Conservation (phyloP, 495 filamentous ascomycete species). For the Neurospora sp. region DNA sequence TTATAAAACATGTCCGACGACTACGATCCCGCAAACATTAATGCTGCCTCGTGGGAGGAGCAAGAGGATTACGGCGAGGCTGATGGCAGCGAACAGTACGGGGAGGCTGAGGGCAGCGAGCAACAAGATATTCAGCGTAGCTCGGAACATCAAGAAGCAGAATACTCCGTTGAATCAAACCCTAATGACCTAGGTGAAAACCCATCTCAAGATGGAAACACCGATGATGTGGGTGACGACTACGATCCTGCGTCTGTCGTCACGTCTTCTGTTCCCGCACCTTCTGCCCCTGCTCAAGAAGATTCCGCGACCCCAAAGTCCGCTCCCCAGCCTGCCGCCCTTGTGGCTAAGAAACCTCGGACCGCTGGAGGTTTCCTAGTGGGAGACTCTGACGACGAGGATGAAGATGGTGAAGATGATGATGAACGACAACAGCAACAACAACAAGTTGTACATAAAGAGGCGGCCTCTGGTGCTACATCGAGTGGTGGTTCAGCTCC, state of each 20-base stretch:
- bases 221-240: constrained; percentile 35
- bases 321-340: constrained; percentile 18
- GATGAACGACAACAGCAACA: not conserved
- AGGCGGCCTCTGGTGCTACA: constrained; percentile 14
- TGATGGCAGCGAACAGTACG: constrained; percentile 31
- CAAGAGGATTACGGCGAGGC: constrained; percentile 43
- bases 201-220: constrained; percentile 25
- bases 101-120: constrained; percentile 21
- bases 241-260: constrained; percentile 42
- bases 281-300: not conserved
- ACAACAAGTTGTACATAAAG: not conserved
- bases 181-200: constrained; percentile 36
- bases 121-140: constrained; percentile 46
- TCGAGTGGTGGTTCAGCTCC: constrained; percentile 11
- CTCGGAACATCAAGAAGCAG: constrained; percentile 32
- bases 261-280: constrained; percentile 11
- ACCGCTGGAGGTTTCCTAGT: constrained; percentile 73
- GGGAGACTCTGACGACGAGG: constrained; percentile 57
- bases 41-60: constrained; percentile 32
- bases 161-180: constrained; percentile 37
- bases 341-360: constrained; percentile 46
- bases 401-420: constrained; percentile 20
- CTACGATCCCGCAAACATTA: constrained; percentile 23
- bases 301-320: constrained; percentile 1
- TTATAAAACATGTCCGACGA: constrained; percentile 29